These are phyloP conservation scores for Zalaria sp. DNA, from an alignment of 2,329 filamentous ascomycete genomes.

Conservation along the genomic window DNA sequence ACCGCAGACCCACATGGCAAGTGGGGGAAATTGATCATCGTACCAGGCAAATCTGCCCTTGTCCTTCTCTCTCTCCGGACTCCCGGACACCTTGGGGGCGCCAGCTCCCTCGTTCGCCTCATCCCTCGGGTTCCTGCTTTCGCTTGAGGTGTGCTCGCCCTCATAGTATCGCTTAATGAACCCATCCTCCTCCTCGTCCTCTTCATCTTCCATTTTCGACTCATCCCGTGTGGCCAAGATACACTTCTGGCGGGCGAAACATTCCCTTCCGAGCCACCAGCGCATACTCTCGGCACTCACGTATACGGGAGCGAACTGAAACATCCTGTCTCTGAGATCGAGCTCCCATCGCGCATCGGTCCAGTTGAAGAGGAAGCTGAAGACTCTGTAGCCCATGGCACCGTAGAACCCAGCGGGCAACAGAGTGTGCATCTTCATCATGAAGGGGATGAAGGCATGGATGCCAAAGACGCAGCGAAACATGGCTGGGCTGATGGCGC, in stretches of 20 bases:
- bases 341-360: slow-evolving; percentile 73
- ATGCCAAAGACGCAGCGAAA: slow-evolving; percentile 82
- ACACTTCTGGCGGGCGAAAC: slow-evolving; percentile 74
- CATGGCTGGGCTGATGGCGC: slow-evolving; percentile 56
- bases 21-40: slow-evolving; percentile 60
- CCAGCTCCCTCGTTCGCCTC: neutral
- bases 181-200: slow-evolving; percentile 29
- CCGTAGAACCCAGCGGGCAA: slow-evolving; percentile 60
- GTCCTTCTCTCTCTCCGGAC: slow-evolving; percentile 16
- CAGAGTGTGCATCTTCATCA: slow-evolving; percentile 68
- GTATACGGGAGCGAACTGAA: slow-evolving; percentile 85
- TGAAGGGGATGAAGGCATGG: slow-evolving; percentile 83
- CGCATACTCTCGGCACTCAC: slow-evolving; percentile 82
- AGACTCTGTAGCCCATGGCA: slow-evolving; percentile 73
- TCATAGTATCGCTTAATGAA: slow-evolving; percentile 21
- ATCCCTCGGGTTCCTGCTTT: slow-evolving; percentile 2
- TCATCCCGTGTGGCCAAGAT: slow-evolving; percentile 69
- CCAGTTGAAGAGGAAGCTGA: slow-evolving; percentile 84
- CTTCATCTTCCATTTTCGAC: slow-evolving; percentile 44
- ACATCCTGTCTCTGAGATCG: slow-evolving; percentile 65
- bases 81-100: neutral
- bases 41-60: slow-evolving; percentile 57
- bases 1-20: slow-evolving; percentile 80
- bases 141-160: slow-evolving; percentile 4
- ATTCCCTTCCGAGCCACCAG: slow-evolving; percentile 86